Base-by-base conservation (phyloP, 2,329 filamentous ascomycete genomes). In the Magnaporthiopsis incrustans region DNA sequence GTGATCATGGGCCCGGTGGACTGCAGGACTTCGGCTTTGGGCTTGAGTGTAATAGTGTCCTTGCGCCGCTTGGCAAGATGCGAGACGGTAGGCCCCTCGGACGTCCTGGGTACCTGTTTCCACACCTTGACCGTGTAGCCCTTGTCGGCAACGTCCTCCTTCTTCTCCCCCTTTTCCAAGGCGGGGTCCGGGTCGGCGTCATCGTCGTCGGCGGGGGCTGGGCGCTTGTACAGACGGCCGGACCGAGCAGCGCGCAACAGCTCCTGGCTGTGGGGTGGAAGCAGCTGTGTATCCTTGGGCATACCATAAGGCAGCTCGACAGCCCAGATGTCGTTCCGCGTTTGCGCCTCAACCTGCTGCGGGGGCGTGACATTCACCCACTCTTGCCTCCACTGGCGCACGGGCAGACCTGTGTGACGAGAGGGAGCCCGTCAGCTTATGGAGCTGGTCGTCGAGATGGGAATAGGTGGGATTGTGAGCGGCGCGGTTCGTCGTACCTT, bases 351-450 rank as follows among this genome's bases (percentile, higher is more conserved):
- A 67, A 85, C 80, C 53, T 85, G 82, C 12, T 83, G 79, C 15
- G 85, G 85, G 63, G 91, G 88, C 68, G 86, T 86, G 71, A 94
- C 79, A 57, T 79, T 88, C 64, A 91, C 83, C 76, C 80, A 81
- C 65, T 89, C 86, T 67, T 90, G 87, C 64, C 90, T 87, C 89
- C 92, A 98, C 83, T 96, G 92, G 71, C 92, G 89, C 65, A 97
- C 89, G 22, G 94, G 94, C 14, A 97, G 83, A 66, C 92, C 91
- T 82, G 85, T 80, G 44, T 15, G 14, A 61, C 27, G 3, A 32
- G 26, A 26, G n/a, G 25, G 14, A 15, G 50, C 38, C 57, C 26
- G 30, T 58, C 57, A 32, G 57, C 57, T 58, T 58, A 30, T 2
- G 11, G 5, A 58, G 26, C 25, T 26, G n/a, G 57, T 6, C 30